Evolutionary conservation across 2,329 filamentous ascomycete species (phyloP).

Genomic region (Sordariomycetes sp.): DNA sequence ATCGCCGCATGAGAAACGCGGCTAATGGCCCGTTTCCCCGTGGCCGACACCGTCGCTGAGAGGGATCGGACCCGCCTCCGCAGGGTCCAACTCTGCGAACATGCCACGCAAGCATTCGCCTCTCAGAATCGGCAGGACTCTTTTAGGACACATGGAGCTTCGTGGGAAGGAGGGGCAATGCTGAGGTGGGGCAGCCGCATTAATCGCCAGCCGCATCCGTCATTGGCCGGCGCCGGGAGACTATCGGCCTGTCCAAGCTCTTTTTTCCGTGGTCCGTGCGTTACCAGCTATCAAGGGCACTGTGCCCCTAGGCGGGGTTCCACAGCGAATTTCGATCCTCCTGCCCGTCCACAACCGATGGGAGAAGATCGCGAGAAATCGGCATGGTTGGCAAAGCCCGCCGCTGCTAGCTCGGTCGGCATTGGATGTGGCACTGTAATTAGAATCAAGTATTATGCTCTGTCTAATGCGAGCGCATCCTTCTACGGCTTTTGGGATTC

Average conservation of each 20-base stretch:
- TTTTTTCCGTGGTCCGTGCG: constrained; percentile 2
- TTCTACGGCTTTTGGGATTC: no score
- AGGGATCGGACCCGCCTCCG: neutral
- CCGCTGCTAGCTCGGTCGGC: neutral
- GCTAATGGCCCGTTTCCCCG: neutral
- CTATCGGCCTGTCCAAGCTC: neutral
- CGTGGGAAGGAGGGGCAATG: constrained; percentile 1
- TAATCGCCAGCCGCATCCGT: neutral
- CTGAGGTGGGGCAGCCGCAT: constrained; percentile 2
- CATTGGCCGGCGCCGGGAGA: neutral
- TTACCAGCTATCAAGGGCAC: neutral
- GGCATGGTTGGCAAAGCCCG: neutral
- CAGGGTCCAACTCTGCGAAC: neutral
- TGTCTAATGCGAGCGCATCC: neutral
- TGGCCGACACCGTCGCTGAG: neutral
- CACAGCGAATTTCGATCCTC: neutral
- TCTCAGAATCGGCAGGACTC: neutral
- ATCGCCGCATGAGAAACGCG: neutral
- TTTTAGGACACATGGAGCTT: neutral
- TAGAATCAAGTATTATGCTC: neutral
- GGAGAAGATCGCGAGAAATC: neutral
- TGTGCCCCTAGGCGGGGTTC: neutral
- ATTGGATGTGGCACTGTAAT: neutral
- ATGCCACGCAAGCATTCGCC: neutral
- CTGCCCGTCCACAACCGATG: neutral